A percentile compares a stretch with the other conserved stretches of the same genome.
phyloP scores from a whole-genome alignment of 1,139 yeast species.

The Hansenula sp. region DNA sequence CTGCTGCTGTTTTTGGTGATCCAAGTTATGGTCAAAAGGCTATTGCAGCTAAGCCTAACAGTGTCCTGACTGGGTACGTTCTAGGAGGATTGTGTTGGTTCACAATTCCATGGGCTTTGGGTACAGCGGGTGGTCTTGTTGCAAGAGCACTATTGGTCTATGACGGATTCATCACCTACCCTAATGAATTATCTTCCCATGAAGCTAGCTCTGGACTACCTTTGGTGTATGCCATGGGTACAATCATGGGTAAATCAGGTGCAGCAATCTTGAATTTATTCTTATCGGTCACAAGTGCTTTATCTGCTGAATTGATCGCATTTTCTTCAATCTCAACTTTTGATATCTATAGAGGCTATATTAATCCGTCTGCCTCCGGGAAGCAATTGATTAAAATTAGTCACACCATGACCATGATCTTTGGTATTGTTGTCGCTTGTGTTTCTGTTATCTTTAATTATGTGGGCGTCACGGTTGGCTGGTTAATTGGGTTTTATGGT shows the following conservation, averaged over 20 bases:
- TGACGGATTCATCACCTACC: conserved; percentile 33
- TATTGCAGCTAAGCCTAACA: conserved; percentile 36
- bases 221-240: conserved; percentile 28
- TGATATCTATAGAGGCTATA: conserved; percentile 34
- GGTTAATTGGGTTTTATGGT: conserved; percentile 33
- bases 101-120: conserved; percentile 36
- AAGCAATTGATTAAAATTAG: conserved; percentile 30
- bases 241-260: conserved; percentile 33
- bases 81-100: conserved; percentile 40
- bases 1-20: conserved; percentile 37
- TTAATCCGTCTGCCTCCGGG: conserved; percentile 35
- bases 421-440: conserved; percentile 31
- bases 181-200: conserved; percentile 19
- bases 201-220: conserved; percentile 27
- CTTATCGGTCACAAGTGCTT: conserved; percentile 38
- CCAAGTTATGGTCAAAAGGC: conserved; percentile 42
- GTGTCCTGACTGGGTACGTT: conserved; percentile 33
- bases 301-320: conserved; percentile 37
- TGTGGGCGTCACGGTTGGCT: conserved; percentile 29
- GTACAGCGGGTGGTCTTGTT: conserved; percentile 35
- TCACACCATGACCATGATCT: conserved; percentile 27
- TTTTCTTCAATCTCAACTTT: conserved; percentile 35
- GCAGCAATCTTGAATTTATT: conserved; percentile 34
- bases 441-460: conserved; percentile 34
- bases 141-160: conserved; percentile 30